phyloP scores from a whole-genome alignment of 129 eudicot genomes.

The Lactuca saligna region DNA sequence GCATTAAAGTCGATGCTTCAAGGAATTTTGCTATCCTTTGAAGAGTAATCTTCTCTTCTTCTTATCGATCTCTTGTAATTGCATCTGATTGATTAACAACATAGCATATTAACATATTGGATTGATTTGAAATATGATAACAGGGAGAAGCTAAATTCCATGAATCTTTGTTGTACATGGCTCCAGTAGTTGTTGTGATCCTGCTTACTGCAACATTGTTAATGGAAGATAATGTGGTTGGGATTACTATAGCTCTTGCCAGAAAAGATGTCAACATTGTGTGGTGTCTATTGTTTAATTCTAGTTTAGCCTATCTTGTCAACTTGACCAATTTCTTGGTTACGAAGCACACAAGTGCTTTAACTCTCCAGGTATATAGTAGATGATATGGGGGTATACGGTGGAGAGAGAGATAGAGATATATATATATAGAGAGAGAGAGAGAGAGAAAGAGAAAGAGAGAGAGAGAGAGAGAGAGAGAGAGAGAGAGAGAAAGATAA shows the following conservation, averaged over 20 bases:
- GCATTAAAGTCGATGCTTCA: slow-evolving; percentile 44
- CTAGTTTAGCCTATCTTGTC: slow-evolving; percentile 47
- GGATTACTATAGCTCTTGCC: slow-evolving; percentile 42
- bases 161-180: slow-evolving; percentile 64
- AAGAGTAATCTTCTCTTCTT: slow-evolving; percentile 31
- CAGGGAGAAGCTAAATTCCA: slow-evolving; percentile 54
- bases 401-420: no score
- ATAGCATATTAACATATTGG: neutral
- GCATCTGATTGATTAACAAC: slow-evolving; percentile 12
- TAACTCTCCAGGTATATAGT: slow-evolving; percentile 56
- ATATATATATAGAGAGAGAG: no score
- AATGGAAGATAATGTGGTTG: slow-evolving; percentile 52
- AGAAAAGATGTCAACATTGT: slow-evolving; percentile 43
- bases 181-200: slow-evolving; percentile 52
- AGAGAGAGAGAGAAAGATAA: no score
- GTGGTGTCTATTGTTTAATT: slow-evolving; percentile 44
- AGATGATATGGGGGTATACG: no score
- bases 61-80: neutral
- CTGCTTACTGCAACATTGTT: slow-evolving; percentile 49
- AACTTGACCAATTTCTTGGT: slow-evolving; percentile 55
- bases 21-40: slow-evolving; percentile 41
- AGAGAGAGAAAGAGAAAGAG: no score
- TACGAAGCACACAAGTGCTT: slow-evolving; percentile 57
- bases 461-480: no score
- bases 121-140: neutral